phyloP scores from a whole-genome alignment of 495 filamentous ascomycete genomes.

The Annulohypoxylon bovei region DNA sequence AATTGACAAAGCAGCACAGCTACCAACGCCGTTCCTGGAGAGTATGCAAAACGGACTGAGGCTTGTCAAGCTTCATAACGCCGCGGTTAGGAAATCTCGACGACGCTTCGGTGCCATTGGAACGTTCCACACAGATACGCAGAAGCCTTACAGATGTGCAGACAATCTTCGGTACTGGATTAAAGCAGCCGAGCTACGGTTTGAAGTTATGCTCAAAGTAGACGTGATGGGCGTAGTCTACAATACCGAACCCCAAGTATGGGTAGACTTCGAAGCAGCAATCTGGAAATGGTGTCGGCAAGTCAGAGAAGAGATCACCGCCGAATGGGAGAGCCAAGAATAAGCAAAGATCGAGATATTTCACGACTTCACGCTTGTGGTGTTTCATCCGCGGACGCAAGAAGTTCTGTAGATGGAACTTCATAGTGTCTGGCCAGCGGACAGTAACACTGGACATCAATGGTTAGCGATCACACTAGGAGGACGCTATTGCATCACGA shows the following conservation, averaged over 20 bases:
- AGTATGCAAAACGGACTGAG: slow-evolving; percentile 79
- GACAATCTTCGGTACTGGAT: slow-evolving; percentile 96
- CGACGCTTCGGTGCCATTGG: slow-evolving; percentile 92
- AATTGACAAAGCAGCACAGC: slow-evolving; percentile 58
- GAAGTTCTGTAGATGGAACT: slow-evolving; percentile 14
- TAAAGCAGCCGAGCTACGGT: slow-evolving; percentile 93
- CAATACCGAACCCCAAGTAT: slow-evolving; percentile 68
- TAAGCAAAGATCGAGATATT: slow-evolving; percentile 2
- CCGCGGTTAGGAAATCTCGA: slow-evolving; percentile 82
- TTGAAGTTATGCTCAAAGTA: slow-evolving; percentile 86
- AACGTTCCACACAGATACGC: slow-evolving; percentile 84
- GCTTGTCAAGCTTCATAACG: slow-evolving; percentile 89
- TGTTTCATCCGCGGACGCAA: background rate
- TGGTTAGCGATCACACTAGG: slow-evolving; percentile 13
- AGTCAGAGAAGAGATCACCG: slow-evolving; percentile 77
- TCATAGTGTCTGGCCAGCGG: background rate
- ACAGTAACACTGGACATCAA: background rate
- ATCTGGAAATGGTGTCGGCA: slow-evolving; percentile 79
- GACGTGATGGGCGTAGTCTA: slow-evolving; percentile 89
- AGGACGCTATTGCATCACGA: slow-evolving; percentile 28
- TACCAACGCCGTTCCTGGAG: slow-evolving; percentile 80
- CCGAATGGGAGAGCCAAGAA: slow-evolving; percentile 47
- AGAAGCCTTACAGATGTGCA: slow-evolving; percentile 91
- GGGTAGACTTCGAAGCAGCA: slow-evolving; percentile 82
- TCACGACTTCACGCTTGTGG: slow-evolving; percentile 43